Percentiles rank a stretch among this genome's conserved stretches.
phyloP scores from a whole-genome alignment of 1,139 yeast species.

The Ogataea hybrid region DNA sequence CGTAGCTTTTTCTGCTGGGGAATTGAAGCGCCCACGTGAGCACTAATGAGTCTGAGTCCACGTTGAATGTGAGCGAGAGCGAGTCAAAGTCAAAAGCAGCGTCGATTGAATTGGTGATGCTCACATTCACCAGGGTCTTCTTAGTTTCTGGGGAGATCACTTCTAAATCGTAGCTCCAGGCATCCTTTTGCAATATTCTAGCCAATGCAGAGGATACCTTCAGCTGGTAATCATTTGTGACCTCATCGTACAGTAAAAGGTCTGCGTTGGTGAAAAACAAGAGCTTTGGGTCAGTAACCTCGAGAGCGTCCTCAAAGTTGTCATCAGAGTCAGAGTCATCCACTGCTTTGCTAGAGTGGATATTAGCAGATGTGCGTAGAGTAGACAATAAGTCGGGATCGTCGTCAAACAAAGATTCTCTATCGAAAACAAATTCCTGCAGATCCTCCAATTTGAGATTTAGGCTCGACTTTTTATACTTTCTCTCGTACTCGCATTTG shows the following conservation, averaged over 20 bases:
- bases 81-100: slow-evolving; percentile 64
- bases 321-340: slow-evolving; percentile 28
- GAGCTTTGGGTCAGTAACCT: slow-evolving; percentile 14
- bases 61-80: slow-evolving; percentile 65
- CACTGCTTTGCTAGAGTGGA: slow-evolving; percentile 20
- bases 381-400: slow-evolving; percentile 17
- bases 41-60: slow-evolving; percentile 39
- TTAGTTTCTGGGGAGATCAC: slow-evolving; percentile 33
- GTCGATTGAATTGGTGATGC: slow-evolving; percentile 50
- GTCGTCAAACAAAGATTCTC: slow-evolving; percentile 22
- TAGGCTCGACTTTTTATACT: slow-evolving; percentile 56
- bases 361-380: slow-evolving; percentile 13
- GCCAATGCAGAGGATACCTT: slow-evolving; percentile 38
- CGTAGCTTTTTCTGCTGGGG: slow-evolving; percentile 38
- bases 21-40: slow-evolving; percentile 69
- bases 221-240: slow-evolving; percentile 46
- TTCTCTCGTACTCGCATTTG: slow-evolving; percentile 74
- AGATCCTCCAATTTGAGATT: slow-evolving; percentile 48
- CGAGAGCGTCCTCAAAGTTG: slow-evolving; percentile 30
- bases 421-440: slow-evolving; percentile 52
- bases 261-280: slow-evolving; percentile 33
- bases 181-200: slow-evolving; percentile 45
- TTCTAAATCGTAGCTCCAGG: slow-evolving; percentile 54
- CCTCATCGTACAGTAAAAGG: slow-evolving; percentile 57
- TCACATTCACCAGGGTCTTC: slow-evolving; percentile 39